Base-by-base conservation (phyloP, 2,329 filamentous ascomycete genomes). In the Dryadomyces quercus-mongolicae region DNA sequence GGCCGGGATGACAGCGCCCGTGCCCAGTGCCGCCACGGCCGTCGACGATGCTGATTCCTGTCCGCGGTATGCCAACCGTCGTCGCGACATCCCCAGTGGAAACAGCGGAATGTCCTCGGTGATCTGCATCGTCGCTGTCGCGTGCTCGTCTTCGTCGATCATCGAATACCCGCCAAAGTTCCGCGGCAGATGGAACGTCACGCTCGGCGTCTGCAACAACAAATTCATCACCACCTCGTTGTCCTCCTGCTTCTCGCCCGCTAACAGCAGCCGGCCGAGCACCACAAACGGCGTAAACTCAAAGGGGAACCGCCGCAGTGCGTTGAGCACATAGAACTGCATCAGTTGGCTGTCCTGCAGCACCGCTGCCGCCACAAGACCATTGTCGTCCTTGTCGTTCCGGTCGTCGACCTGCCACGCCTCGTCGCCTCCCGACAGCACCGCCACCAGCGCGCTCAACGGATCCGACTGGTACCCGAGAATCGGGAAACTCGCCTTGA, bases 291-390 rank as follows among this genome's bases (percentile, higher is more conserved):
- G 78, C n/a, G 94, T 20, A 10, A 88, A 84, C 68, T 96, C 92
- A 66, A 88, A 92, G 0, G 92, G 92, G 64, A 90, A 96, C 54
- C 92, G 83, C 57, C 80, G 78, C 46, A 85, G 77, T 7, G 91
- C 82, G 64, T 86, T 79, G 51, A 79, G 73, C 36, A 95, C 80
- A 58, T 77, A 81, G 51, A 70, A 72, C 21, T 74, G 74, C 63
- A 85, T 74, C 18, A 89, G 67, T 7, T 73, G 63, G 20, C 73
- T 66, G 58, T 87, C 80, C 18, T 74, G 68, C 22, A 84, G 68
- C 58, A 85, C 67, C 12, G 65, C 59, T 13, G 62, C 62, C 38
- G 68, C 62, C 20, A 72, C 61, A 42, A 71, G 67, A 49, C 67
- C 62, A 52, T 62, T 42, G 21, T 49, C 18, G 10, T 36, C 46